Evolutionary conservation across 805 yeast genomes (phyloP), one percentile per base, ranked within the genome.

Genomic region (Saturnispora saitoi): DNA sequence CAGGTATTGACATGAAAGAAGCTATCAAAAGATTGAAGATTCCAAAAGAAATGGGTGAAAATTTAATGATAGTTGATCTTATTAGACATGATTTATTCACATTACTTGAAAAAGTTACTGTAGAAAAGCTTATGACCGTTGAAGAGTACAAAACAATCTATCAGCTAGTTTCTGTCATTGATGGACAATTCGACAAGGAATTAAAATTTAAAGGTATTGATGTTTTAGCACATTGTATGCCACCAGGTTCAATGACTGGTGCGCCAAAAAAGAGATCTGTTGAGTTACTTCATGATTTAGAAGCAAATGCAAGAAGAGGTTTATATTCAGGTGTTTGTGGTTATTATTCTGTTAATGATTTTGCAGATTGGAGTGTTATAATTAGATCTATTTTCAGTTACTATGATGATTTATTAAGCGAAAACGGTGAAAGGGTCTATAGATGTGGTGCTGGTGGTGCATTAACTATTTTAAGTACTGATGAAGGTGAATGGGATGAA

Each of bases 231-330:
- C 78, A 78, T 51, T 80, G 96, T 0, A 69, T 95, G 32, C 99
- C 99, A 3, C 96, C 99, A 0, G 99, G 99, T 0, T 91, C 98
- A 0, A 93, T 93, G 99, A 93, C 99, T 0, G 99, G 99, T 3
- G 99, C 99, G 0, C 99, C 99, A 2, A 93, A 93, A 68, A 85
- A 83, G 57, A 75, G 96, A 51, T 87, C 96, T 0, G 95, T 93
- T 5, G 93, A 91, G 63, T 63, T 95, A 4, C 70, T 93, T 28
- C 85, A 82, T 51, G 60, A 62, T 0, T 63, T 84, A 5, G 93
- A 84, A 57, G 56, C 64, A 10, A 73, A 67, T 14, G 63, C 76
- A 32, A 75, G 98, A 57, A 66, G 83, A 58, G 98, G 98, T 0
- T 65, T 91, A 1, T 93, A 93, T 61, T 86, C 96, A 50, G 99